These are phyloP conservation scores for Spatholobus suberectus DNA, from an alignment of 306 rosid species.

Conservation along the genomic window DNA sequence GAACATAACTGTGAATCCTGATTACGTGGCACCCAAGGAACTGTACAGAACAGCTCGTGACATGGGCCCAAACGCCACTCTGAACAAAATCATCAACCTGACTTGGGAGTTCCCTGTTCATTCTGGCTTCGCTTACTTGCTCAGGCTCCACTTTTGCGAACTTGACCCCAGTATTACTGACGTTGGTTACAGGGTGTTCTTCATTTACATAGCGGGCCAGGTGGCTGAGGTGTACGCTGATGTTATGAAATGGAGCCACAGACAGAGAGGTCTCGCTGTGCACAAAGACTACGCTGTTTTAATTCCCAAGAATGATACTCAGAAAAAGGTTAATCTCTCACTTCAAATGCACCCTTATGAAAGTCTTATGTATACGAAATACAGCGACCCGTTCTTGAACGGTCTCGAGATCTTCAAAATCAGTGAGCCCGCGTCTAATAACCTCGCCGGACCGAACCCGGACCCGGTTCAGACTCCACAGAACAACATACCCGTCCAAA, in stretches of 20 bases:
- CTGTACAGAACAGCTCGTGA: constrained; percentile 32
- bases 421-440: neutral
- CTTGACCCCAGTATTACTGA: neutral
- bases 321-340: constrained; percentile 24
- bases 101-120: constrained; percentile 40
- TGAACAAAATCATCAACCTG: neutral
- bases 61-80: neutral
- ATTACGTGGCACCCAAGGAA: constrained; percentile 41
- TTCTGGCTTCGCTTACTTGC: constrained; percentile 21
- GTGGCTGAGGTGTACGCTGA: neutral
- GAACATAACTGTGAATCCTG: neutral
- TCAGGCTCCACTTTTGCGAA: constrained; percentile 58
- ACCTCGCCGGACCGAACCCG: constrained; percentile 51
- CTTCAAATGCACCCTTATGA: constrained; percentile 33
- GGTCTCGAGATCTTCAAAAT: constrained; percentile 64
- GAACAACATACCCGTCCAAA: neutral
- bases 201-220: constrained; percentile 36
- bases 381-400: constrained; percentile 41
- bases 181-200: neutral
- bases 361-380: rapidly evolving
- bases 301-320: neutral
- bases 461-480: constrained; percentile 20
- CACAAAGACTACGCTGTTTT: constrained; percentile 25
- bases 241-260: neutral
- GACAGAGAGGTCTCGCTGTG: constrained; percentile 1